Conservation (phyloP, 2,329 filamentous ascomycete species). For the Zymoseptoria ardabiliae region DNA sequence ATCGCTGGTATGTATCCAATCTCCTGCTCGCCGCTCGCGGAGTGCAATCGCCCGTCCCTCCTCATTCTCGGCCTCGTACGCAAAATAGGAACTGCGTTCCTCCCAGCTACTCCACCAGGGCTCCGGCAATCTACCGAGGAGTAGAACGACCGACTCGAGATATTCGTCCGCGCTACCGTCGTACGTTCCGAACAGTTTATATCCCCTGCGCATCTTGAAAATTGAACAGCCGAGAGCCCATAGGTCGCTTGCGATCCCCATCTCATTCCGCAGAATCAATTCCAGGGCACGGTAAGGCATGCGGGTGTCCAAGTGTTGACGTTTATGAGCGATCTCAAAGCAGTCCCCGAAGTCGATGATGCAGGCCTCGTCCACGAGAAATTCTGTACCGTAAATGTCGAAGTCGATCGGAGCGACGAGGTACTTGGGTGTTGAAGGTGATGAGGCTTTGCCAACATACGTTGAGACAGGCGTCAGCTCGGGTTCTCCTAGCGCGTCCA, state of each 20-base stretch:
- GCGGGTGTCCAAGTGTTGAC: too few species aligned
- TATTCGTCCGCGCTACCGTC: conserved; percentile 7
- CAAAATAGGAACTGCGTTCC: conserved; percentile 1
- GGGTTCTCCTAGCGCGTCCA: too few species aligned
- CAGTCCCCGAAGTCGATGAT: too few species aligned
- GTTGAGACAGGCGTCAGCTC: too few species aligned
- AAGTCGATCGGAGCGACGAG: too few species aligned
- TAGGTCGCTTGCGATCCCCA: neutral
- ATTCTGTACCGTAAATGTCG: too few species aligned
- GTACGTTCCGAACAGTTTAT: conserved; percentile 5
- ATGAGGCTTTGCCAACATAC: too few species aligned
- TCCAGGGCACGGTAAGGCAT: too few species aligned
- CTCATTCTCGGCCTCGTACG: neutral
- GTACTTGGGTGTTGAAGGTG: too few species aligned
- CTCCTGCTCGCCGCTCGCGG: neutral
- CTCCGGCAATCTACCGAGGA: conserved; percentile 6
- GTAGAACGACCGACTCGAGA: conserved; percentile 4
- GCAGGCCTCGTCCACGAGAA: too few species aligned
- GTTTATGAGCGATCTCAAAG: too few species aligned
- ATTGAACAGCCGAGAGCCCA: conserved; percentile 10
- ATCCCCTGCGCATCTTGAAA: conserved; percentile 5
- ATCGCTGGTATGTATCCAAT: neutral
- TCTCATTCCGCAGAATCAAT: too few species aligned
- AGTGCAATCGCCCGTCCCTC: neutral
- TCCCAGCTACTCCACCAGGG: conserved; percentile 10